A percentile compares a stretch with the other conserved stretches of the same genome.
phyloP scores from a whole-genome alignment of 2,329 filamentous ascomycete species.

The Tympanopsis confertula region DNA sequence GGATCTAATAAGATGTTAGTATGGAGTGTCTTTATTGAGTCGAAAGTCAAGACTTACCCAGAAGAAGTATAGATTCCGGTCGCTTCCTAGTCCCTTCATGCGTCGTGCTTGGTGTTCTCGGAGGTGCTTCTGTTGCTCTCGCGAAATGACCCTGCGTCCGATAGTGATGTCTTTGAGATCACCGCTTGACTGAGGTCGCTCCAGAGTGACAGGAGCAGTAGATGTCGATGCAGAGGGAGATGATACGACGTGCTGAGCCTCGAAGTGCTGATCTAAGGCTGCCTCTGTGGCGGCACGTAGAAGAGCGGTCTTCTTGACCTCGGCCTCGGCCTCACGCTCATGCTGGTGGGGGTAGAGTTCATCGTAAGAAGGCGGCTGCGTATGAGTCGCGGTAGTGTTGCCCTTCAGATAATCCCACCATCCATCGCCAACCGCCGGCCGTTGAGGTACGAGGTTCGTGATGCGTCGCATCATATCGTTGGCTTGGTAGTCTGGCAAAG shows the following conservation, averaged over 20 bases:
- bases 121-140: slow-evolving; percentile 30
- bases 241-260: slow-evolving; percentile 12
- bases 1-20: slow-evolving; percentile 23
- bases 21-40: slow-evolving; percentile 1
- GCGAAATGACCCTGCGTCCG: slow-evolving; percentile 25
- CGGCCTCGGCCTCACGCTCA: slow-evolving; percentile 24
- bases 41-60: slow-evolving; percentile 26
- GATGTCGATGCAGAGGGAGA: slow-evolving; percentile 8
- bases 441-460: slow-evolving; percentile 59
- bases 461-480: slow-evolving; percentile 62
- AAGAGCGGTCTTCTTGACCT: slow-evolving; percentile 18
- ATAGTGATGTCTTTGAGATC: slow-evolving; percentile 16
- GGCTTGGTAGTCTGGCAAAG: slow-evolving; percentile 62
- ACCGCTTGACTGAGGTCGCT: slow-evolving; percentile 17
- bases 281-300: slow-evolving; percentile 28
- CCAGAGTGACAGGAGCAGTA: slow-evolving; percentile 8
- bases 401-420: slow-evolving; percentile 61
- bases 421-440: slow-evolving; percentile 27
- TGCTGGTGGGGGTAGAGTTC: slow-evolving; percentile 54
- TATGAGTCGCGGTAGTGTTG: slow-evolving; percentile 29
- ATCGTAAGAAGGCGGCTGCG: slow-evolving; percentile 64
- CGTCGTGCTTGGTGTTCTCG: slow-evolving; percentile 29
- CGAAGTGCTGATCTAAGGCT: slow-evolving; percentile 29
- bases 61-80: slow-evolving; percentile 38
- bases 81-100: slow-evolving; percentile 32